Evolutionary conservation across 257 asterid species (phyloP).

Genomic region (Solanum sejunctum): DNA sequence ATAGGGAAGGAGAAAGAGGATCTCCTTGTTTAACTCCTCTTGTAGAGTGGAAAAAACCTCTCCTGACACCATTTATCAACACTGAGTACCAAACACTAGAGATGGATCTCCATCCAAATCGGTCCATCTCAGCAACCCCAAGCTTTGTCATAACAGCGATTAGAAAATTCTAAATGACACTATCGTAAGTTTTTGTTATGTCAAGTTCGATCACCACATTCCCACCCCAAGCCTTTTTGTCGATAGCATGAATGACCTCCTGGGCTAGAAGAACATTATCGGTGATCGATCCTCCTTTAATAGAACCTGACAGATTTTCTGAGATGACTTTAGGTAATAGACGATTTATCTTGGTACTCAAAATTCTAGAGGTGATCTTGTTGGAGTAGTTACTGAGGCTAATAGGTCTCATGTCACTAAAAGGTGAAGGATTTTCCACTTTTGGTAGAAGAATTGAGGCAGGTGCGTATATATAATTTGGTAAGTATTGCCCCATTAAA

Average conservation of each 20-base stretch:
- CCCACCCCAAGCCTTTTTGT: background rate
- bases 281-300: background rate
- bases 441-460: too few species aligned
- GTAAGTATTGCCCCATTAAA: too few species aligned
- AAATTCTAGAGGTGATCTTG: too few species aligned
- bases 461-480: too few species aligned
- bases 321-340: background rate
- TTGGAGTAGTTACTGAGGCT: too few species aligned
- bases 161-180: background rate
- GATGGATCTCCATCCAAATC: background rate
- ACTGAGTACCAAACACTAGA: background rate
- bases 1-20: background rate
- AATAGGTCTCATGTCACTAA: too few species aligned
- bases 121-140: background rate
- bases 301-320: background rate
- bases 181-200: background rate
- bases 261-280: background rate
- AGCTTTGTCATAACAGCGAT: background rate
- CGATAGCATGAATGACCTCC: background rate
- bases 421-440: too few species aligned
- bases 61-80: background rate
- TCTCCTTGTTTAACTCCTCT: background rate
- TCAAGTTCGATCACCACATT: background rate
- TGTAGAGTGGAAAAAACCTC: background rate
- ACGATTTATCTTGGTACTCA: background rate